Base-by-base conservation (phyloP, 140 eudicot species). In the Oenanthe javanica region DNA sequence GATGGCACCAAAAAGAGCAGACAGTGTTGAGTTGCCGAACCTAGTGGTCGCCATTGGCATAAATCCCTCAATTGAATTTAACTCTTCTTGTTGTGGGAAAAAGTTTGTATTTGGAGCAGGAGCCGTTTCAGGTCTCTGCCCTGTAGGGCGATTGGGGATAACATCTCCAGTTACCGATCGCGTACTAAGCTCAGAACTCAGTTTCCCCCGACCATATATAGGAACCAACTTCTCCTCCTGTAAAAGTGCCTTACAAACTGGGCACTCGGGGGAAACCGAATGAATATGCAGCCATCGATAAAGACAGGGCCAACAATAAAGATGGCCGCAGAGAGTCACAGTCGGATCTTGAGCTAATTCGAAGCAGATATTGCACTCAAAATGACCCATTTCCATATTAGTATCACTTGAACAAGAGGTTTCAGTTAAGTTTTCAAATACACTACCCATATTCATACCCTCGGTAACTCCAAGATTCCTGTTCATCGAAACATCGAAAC, bases 221-320 rank as follows among this genome's bases (percentile, higher is more conserved):
- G 96, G 96, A 42, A 91, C 87, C 66, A 91, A 77, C 67, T 91
- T 87, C 21, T 89, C 88, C 66, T 91, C 91, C 45, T 89, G 86
- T 52, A 91, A 36, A 25, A 85, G 85, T 71, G 93, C 87, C 83
- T 91, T 91, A 75, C 96, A 91, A 50, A 91, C 89, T 0, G 96
- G 93, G 81, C 96, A 91, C 52, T 84, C 93, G 1, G 84, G 87
- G 18, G 86, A 85, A 75, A 83, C 85, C 21, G 93, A 91, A 76
- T 91, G 90, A 61, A 79, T 67, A 18, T 81, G 93, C 61, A 91
- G 85, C 96, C 96, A 91, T 50, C 81, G 84, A 81, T 88, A 91
- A 7, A 91, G 88, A 66, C 96, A 91, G 14, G 96, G 93, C 96
- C 96, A 91, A 81, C 96, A 91, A 73, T 84, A 91, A 69, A 91